Evolutionary conservation across 140 eudicot species (phyloP).

Genomic region (Anethum foeniculum): DNA sequence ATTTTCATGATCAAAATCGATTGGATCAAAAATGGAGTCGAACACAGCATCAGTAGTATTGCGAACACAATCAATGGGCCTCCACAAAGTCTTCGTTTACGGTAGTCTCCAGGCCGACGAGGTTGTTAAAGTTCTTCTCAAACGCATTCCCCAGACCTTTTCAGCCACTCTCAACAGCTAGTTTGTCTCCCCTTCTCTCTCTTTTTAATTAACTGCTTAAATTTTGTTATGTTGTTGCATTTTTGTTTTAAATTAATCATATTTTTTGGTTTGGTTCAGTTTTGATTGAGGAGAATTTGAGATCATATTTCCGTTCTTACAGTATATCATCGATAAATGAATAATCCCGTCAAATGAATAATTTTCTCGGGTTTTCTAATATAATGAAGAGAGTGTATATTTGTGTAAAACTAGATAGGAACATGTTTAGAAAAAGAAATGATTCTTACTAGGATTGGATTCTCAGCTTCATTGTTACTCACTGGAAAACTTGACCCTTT

Average conservation of each 20-base stretch:
- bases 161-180: constrained; percentile 61
- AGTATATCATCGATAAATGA: no score
- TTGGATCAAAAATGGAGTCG: constrained; percentile 2
- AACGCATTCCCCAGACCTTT: constrained; percentile 59
- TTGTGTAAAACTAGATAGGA: no score
- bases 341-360: no score
- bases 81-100: constrained; percentile 66
- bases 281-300: no score
- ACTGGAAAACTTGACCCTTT: no score
- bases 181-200: constrained; percentile 38
- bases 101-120: constrained; percentile 86
- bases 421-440: no score
- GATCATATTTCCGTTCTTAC: no score
- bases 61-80: not conserved
- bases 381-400: no score
- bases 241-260: not conserved
- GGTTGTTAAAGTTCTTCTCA: constrained; percentile 62
- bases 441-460: no score
- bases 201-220: not conserved
- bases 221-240: not conserved
- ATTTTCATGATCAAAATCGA: not conserved
- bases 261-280: no score
- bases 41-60: not conserved
- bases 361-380: no score
- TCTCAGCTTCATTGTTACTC: no score